A percentile compares a stretch with the other conserved stretches of the same genome.
Evolutionary conservation across 495 filamentous ascomycete genomes (phyloP).

Genomic region (Daldinia grandis): DNA sequence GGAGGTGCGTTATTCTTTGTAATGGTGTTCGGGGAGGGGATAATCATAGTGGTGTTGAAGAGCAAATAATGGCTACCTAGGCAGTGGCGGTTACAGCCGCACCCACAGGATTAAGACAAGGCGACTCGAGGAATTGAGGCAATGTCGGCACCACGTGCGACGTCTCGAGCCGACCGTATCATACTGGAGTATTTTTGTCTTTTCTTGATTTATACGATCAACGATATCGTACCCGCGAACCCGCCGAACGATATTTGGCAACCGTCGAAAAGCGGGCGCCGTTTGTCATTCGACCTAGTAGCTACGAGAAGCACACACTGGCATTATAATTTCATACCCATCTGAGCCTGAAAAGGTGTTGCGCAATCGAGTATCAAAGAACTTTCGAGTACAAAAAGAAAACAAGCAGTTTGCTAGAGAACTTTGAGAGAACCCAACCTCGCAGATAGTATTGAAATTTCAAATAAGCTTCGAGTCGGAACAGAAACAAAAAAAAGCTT

Average conservation of each 20-base stretch:
- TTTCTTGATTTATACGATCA: conserved; percentile 32
- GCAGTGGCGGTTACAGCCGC: conserved; percentile 19
- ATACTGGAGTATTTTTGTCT: conserved; percentile 22
- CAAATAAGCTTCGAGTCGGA: conserved; percentile 43
- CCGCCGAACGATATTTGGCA: conserved; percentile 43
- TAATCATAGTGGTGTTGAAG: conserved; percentile 36
- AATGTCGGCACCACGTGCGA: conserved; percentile 25
- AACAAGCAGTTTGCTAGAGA: conserved; percentile 41
- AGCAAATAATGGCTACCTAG: conserved; percentile 30
- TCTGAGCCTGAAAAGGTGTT: conserved; percentile 46
- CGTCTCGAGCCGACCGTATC: conserved; percentile 29
- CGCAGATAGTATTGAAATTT: conserved; percentile 48
- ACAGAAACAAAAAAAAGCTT: neutral
- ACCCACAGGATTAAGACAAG: conserved; percentile 4
- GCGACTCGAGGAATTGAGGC: conserved; percentile 27
- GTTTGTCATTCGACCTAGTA: conserved; percentile 41
- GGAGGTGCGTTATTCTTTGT: conserved; percentile 32
- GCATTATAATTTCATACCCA: conserved; percentile 33
- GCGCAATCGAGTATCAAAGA: conserved; percentile 44
- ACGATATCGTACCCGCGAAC: conserved; percentile 31
- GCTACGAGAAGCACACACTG: conserved; percentile 28
- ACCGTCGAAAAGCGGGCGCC: conserved; percentile 45
- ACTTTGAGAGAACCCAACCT: conserved; percentile 42
- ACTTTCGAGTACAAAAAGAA: conserved; percentile 34
- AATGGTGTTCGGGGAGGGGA: conserved; percentile 39